Base-by-base conservation (phyloP, 1,284 basidiomycete genomes). In the Amylostereum areolatum region DNA sequence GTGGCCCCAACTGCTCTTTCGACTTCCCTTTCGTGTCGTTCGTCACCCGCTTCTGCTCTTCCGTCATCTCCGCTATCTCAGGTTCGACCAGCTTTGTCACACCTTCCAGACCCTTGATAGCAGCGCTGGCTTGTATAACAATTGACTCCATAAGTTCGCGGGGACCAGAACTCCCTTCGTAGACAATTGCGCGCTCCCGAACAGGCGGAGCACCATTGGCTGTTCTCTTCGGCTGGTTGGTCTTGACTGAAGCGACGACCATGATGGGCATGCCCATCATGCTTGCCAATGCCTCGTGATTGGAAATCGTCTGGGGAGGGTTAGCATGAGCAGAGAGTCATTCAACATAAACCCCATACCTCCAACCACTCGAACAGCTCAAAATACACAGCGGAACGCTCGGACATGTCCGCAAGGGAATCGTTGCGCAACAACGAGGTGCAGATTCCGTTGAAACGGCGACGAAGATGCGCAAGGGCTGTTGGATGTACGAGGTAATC, bases 221-320 rank as follows among this genome's bases (percentile, higher is more conserved):
- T 12, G 70, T 59, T 51, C 74, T 80, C 69, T 77, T 81, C 5
- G 78, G 70, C 10, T 72, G 70, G 10, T 82, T 68, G 3, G 75
- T 70, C 62, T 85, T 87, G 30, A 82, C 75, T n/a, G 83, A 84
- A 3, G 77, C 69, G 24, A 81, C 77, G 3, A 87, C 81, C 92
- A 95, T 95, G 62, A 92, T 92, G 1, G 92, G 92, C 91, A 94
- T 95, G 1, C 88, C 92, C 80, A 96, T 90, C 88, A 95, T 93
- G 57, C 87, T 89, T 2, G 91, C 90, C 29, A 95, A 68, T 3
- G 89, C 85, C 72, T 95, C 92, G 56, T 96, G 92, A 58, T 84
- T 85, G 6, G 92, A 92, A 37, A 96, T 88, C 2, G 87, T 91
- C 89, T 57, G 29, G 12, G 33, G 46, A 35, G 3, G 37, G 46